Conservation (phyloP, 345 rosid genomes). For the Gossypium raimondii region DNA sequence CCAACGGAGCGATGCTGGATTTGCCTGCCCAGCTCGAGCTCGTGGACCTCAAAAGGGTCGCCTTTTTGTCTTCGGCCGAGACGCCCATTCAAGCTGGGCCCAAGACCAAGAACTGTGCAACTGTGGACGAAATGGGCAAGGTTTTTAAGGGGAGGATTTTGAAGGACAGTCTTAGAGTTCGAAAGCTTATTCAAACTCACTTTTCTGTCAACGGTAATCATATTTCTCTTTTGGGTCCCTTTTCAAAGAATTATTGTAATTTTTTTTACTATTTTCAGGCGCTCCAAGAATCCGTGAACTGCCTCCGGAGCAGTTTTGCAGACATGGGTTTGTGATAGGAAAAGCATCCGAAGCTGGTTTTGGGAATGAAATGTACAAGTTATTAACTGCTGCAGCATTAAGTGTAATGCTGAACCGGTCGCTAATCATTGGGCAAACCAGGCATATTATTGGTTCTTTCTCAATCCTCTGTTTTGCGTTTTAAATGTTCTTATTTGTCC, state of each 20-base stretch:
- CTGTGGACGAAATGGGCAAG: constrained; percentile 93
- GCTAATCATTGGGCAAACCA: constrained; percentile 96
- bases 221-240: neutral
- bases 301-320: constrained; percentile 75
- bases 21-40: constrained; percentile 1
- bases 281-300: constrained; percentile 66
- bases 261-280: constrained; percentile 36
- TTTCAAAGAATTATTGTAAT: neutral
- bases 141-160: constrained; percentile 48
- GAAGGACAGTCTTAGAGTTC: constrained; percentile 62
- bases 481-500: constrained; percentile 4
- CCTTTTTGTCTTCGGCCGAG: neutral
- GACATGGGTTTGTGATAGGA: constrained; percentile 79
- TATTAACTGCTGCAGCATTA: constrained; percentile 82
- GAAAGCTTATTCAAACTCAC: constrained; percentile 54
- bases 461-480: constrained; percentile 55
- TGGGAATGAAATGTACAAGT: constrained; percentile 97
- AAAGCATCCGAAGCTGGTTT: constrained; percentile 97
- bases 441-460: constrained; percentile 99
- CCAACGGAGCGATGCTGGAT: neutral
- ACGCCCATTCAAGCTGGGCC: constrained; percentile 15
- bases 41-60: constrained; percentile 11
- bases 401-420: constrained; percentile 92
- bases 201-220: constrained; percentile 52
- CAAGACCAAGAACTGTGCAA: constrained; percentile 58